Base-by-base conservation (phyloP, 1,284 basidiomycete species). In the Hemileccinum hortonii region DNA sequence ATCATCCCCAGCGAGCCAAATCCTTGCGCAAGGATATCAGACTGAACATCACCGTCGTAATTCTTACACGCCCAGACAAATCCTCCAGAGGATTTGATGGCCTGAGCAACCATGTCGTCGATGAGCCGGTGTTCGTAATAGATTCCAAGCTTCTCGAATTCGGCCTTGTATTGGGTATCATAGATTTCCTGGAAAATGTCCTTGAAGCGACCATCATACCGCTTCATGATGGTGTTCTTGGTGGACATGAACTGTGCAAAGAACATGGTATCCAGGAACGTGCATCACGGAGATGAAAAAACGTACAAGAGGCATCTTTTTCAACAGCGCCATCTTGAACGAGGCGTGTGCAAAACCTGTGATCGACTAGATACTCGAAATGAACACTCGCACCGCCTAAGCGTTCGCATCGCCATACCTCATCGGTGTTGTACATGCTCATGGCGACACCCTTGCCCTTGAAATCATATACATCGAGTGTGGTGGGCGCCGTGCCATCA, bases 41-140 rank as follows among this genome's bases (percentile, higher is more conserved):
- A 87, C 75, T 93, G 87, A 33, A 98, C 92, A 69, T 97, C 94
- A 46, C 94, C 94, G 66, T 97, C 94, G 78, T 97, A 96, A 79
- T 96, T 96, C 82, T 97, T 98, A 73, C 86, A 87, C 6, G 96
- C 96, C 95, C 94, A 97, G 19, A 98, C 90, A 75, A 97, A 99
- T 42, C 96, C 96, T 50, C 96, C 96, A 1, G 88, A 86, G 21
- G 90, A 94, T 78, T 99, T 99, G 84, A 99, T 87, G 42, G 83
- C 93, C 71, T 98, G 94, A 6, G 96, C 96, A 43, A 98, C 95
- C 94, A 97, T 96, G 75, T 96, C 91, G 69, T 93, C 90, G 73
- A 87, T 88, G 50, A 88, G 80, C 44, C 97, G 90, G 75, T 98
- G 95, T 75, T 98, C 96, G 75, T 98, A 99, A 82, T 94, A 98